Base-by-base conservation (phyloP, 2,329 filamentous ascomycete genomes). In the Ophiostoma himal-ulmi region DNA sequence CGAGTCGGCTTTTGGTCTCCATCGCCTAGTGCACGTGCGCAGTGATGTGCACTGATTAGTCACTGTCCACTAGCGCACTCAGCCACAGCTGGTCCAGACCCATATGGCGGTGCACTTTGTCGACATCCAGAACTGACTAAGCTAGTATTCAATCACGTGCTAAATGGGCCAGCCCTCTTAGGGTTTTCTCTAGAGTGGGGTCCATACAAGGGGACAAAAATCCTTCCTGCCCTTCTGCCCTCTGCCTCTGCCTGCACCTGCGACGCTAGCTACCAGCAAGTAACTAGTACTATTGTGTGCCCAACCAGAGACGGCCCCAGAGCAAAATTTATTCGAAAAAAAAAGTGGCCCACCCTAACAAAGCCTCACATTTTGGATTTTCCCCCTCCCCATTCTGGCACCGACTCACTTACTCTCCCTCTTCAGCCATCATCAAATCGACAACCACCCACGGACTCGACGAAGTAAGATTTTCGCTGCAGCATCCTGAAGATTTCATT, bases 401-500 rank as follows among this genome's bases (percentile, higher is more conserved):
- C 52, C 52, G 30, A 57, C 57, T 62, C 37, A 41, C 39, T 48
- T 48, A 67, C 62, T 68, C 57, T 72, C 44, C 37, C 67, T 64
- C 67, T 71, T 67, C 71, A 72, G 70, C 70, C 73, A 72, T 72
- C 70, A 60, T 64, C 70, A 70, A 65, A 67, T 71, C 71, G 71
- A 74, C 72, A 72, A 74, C 69, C 65, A 72, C 73, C 69, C 65
- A 71, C 73, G 72, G 72, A 73, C 72, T 72, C 71, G 73, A 74
- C 73, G 71, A 73, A 69, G 72, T 73, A 73, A 72, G 71, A 71
- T 60, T 52, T 41, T 41, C 52, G 26, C 26, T 14, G 6, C 52
- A n/a, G 26, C 66, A 41, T 20, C 14, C 14, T n/a, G 48, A 22
- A 57, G 20, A 30, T 48, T 64, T 71, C 81, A 80, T 81, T 82